Percentiles rank a stretch among this genome's conserved stretches.
Evolutionary conservation across 768 basidiomycete genomes (phyloP).

Genomic region (Sarcodon aspratus): DNA sequence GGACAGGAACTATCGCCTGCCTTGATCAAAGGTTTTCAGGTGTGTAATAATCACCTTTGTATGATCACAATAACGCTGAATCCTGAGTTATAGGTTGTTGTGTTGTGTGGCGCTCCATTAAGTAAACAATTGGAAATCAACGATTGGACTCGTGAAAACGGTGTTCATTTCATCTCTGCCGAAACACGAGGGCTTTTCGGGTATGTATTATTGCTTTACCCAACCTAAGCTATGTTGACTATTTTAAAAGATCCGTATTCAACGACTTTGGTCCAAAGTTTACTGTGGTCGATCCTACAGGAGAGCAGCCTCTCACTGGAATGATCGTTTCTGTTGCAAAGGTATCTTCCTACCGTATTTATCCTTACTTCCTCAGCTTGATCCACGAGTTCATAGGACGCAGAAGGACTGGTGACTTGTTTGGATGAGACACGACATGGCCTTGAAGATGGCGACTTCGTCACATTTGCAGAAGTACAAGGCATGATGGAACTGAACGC

Average conservation of each 20-base stretch:
- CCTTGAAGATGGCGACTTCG: slow-evolving; percentile 96
- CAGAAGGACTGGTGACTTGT: slow-evolving; percentile 90
- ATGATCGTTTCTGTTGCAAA: slow-evolving; percentile 95
- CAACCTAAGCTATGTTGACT: background rate
- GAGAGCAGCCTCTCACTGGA: slow-evolving; percentile 84
- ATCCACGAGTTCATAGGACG: slow-evolving; percentile 34
- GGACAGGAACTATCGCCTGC: slow-evolving; percentile 76
- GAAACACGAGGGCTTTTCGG: slow-evolving; percentile 93
- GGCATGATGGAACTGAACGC: slow-evolving; percentile 89
- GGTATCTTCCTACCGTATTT: slow-evolving; percentile 27
- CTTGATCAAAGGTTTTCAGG: slow-evolving; percentile 82
- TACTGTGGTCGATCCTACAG: slow-evolving; percentile 95
- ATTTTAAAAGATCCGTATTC: slow-evolving; percentile 63
- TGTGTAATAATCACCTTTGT: slow-evolving; percentile 21
- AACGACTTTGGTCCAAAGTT: slow-evolving; percentile 96
- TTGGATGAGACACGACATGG: slow-evolving; percentile 96
- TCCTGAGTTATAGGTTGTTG: slow-evolving; percentile 54
- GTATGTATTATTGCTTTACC: slow-evolving; percentile 25
- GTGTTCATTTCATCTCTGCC: slow-evolving; percentile 83
- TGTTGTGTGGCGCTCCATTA: slow-evolving; percentile 69
- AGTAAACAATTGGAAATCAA: slow-evolving; percentile 90
- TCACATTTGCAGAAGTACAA: slow-evolving; percentile 92
- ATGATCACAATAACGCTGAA: slow-evolving; percentile 2
- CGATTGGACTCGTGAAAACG: slow-evolving; percentile 86
- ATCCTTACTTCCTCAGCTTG: background rate